These are phyloP conservation scores for Hymenoscyphus infarciens DNA, from an alignment of 2,329 filamentous ascomycete species.

Conservation along the genomic window DNA sequence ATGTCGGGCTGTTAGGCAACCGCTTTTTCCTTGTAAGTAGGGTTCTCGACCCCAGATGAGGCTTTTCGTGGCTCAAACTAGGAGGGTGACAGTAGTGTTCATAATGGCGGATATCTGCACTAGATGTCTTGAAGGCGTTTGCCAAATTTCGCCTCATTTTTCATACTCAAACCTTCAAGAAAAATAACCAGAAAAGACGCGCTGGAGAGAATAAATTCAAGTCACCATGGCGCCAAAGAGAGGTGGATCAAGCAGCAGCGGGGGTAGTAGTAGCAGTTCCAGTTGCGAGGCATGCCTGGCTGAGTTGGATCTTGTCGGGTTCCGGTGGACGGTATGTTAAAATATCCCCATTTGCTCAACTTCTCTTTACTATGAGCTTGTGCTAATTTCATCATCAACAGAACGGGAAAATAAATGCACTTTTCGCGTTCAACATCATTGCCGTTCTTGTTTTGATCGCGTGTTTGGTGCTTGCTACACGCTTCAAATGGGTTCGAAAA, in stretches of 20 bases:
- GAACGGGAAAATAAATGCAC: not conserved
- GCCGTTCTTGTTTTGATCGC: conserved; percentile 4
- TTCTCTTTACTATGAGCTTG: not conserved
- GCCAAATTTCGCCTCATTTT: not conserved
- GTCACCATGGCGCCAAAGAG: conserved; percentile 3
- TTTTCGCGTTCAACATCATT: conserved; percentile 7
- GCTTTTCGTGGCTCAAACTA: not conserved
- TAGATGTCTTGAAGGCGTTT: not conserved
- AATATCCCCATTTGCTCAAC: not conserved
- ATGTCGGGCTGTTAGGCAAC: not conserved
- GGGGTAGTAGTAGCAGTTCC: no score
- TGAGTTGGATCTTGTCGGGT: not conserved
- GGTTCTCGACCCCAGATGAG: not conserved
- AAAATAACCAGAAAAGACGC: not conserved
- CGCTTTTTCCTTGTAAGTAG: not conserved
- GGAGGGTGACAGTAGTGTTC: not conserved
- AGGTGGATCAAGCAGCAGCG: not conserved
- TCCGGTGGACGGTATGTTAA: conserved; percentile 5
- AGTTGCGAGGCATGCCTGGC: conserved; percentile 1
- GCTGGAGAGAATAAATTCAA: not conserved
- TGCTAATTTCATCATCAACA: not conserved
- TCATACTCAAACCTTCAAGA: not conserved
- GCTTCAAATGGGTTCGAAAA: conserved; percentile 11
- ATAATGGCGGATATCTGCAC: not conserved
- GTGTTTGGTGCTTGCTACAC: conserved; percentile 9